These are phyloP conservation scores for Fusarium musae DNA, from an alignment of 2,329 filamentous ascomycete species.

Conservation along the genomic window DNA sequence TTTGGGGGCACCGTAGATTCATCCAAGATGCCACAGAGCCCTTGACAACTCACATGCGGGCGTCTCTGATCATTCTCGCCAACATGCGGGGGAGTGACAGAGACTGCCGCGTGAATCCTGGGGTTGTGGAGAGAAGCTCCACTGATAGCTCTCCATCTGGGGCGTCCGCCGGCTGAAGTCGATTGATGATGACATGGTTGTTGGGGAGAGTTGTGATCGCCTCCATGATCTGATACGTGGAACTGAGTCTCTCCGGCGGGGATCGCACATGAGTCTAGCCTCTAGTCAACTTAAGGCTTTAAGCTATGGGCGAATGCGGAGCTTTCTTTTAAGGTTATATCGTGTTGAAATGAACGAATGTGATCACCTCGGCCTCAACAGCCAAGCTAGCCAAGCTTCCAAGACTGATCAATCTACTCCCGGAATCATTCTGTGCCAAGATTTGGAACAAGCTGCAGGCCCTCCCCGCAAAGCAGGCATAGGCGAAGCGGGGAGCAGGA, in stretches of 20 bases:
- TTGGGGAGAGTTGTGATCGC: background rate
- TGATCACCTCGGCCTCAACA: conserved; percentile 33
- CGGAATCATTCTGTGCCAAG: conserved; percentile 32
- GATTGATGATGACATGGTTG: conserved; percentile 1
- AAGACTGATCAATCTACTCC: conserved; percentile 15
- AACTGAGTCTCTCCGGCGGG: conserved; percentile 26
- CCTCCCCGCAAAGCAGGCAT: conserved; percentile 27
- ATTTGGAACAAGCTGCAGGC: conserved; percentile 12
- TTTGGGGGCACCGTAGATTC: conserved; percentile 31
- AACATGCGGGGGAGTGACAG: conserved; percentile 32
- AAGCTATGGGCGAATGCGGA: conserved; percentile 15
- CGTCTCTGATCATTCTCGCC: conserved; percentile 16
- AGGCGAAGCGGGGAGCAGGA: conserved; percentile 19
- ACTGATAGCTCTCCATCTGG: conserved; percentile 26
- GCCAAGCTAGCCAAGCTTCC: conserved; percentile 11
- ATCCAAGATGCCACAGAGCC: background rate
- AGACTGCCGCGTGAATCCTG: conserved; percentile 36
- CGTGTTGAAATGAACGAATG: conserved; percentile 16
- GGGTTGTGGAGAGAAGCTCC: conserved; percentile 40
- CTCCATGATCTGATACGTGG: conserved; percentile 37
- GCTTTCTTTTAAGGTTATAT: conserved; percentile 28
- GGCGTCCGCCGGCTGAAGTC: conserved; percentile 5
- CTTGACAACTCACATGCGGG: background rate
- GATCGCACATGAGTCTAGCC: conserved; percentile 14
- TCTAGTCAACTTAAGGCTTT: conserved; percentile 2